phyloP scores from a whole-genome alignment of 2,329 filamentous ascomycete genomes.

The Sporothrix phasma region DNA sequence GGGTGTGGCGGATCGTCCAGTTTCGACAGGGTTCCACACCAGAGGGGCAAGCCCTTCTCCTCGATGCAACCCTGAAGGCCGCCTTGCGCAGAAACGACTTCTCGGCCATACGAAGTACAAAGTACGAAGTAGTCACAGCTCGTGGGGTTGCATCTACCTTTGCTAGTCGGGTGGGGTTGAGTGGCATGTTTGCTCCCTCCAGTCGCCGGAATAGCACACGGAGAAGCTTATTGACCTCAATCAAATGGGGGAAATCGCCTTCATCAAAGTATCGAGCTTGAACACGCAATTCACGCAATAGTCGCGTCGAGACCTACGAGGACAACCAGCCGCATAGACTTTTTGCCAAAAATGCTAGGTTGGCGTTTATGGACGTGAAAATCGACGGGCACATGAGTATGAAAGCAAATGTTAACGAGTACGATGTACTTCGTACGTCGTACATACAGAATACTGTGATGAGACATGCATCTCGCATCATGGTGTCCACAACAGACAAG shows the following conservation, averaged over 20 bases:
- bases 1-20: constrained; percentile 9
- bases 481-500: background rate
- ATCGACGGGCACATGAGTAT: background rate
- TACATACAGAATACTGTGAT: background rate
- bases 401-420: too few species aligned
- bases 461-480: constrained; percentile 7
- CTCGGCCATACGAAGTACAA: too few species aligned
- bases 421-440: too few species aligned
- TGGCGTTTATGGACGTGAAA: background rate
- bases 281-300: background rate
- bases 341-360: background rate
- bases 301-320: background rate
- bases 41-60: background rate
- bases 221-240: too few species aligned
- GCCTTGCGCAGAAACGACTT: background rate
- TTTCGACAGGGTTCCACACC: constrained; percentile 14
- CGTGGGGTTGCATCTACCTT: too few species aligned
- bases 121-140: too few species aligned
- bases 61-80: background rate
- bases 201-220: too few species aligned
- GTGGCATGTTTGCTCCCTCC: too few species aligned
- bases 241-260: too few species aligned
- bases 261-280: background rate
- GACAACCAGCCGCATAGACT: background rate
- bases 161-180: too few species aligned